Base-by-base conservation (phyloP, 2,329 filamentous ascomycete species). In the Malbranchea cinnamomea region DNA sequence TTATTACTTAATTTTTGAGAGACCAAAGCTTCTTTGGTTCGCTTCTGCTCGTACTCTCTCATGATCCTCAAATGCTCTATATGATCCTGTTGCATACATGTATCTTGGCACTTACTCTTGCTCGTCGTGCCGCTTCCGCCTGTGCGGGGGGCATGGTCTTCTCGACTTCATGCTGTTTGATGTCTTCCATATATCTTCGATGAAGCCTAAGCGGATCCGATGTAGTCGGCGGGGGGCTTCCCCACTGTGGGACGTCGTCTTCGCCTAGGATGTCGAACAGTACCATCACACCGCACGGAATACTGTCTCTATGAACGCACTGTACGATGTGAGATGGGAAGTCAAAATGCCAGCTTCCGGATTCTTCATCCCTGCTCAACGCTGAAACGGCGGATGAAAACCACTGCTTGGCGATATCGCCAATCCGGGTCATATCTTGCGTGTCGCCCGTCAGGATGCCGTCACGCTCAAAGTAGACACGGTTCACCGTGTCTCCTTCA, bases 211-310 rank as follows among this genome's bases (percentile, higher is more conserved):
- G 27, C 8, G 33, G 35, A 10, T 34, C 35, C 6, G 33, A 29
- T 6, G 32, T 27, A 13, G 32, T 28, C 20, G 32, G 30, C 3
- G 34, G 39, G 6, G 43, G 34, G 9, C 28, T 36, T 4, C 34
- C 24, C 45, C 45, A 49, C 11, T 42, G 41, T 8, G 46, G 43
- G 3, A 46, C 34, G n/a, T 45, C 43, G 17, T 37, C 37, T 26
- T 42, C 36, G 12, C 37, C 30, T 18, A 49, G 37, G 10, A 49
- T 34, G 8, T 37, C 44, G 3, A 49, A 39, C 6, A 45, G 28
- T 4, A 47, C 46, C 41, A 49, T 42, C 12, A 48, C 32, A 18
- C 46, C 46, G 32, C 45, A 47, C 10, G 46, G 46, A 6, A 47
- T 36, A 3, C 41, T 39, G 30, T 47, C 43, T 23, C 41, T 42